Evolutionary conservation across 306 rosid genomes (phyloP).

Genomic region (Aeschynomene evenia): DNA sequence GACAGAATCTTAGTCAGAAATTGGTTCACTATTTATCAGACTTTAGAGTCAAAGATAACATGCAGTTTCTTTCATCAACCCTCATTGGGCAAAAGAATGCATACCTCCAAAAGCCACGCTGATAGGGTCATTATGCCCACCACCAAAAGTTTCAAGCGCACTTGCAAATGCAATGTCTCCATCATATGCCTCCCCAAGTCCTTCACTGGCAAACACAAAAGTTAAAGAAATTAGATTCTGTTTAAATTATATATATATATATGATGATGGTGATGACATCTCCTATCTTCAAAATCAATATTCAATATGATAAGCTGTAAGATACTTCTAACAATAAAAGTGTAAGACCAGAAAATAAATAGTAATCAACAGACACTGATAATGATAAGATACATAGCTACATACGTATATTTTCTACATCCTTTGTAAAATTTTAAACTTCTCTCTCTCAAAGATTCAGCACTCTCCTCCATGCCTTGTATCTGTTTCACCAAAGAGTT

Average conservation of each 20-base stretch:
- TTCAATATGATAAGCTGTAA: not conserved
- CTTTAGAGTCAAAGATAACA: conserved; percentile 17
- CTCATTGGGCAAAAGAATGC: not conserved
- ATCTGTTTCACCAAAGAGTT: conserved; percentile 63
- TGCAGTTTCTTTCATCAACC: not conserved
- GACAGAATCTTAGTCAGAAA: conserved; percentile 32
- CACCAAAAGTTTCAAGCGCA: conserved; percentile 92
- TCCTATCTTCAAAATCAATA: conserved; percentile 31
- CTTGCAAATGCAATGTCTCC: conserved; percentile 99
- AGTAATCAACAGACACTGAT: not conserved
- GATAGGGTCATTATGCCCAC: conserved; percentile 98
- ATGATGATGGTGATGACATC: not conserved
- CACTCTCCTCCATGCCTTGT: conserved; percentile 96
- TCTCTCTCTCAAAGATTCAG: conserved; percentile 93
- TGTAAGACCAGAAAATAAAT: not conserved
- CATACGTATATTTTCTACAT: conserved; percentile 99
- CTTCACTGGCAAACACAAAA: conserved; percentile 66
- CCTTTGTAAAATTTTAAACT: conserved; percentile 93
- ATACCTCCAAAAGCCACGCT: conserved; percentile 99
- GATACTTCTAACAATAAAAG: conserved; percentile 24
- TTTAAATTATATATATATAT: not conserved
- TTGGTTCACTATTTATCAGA: conserved; percentile 3
- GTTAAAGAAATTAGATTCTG: conserved; percentile 36
- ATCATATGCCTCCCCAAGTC: conserved; percentile 98
- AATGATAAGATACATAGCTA: conserved; percentile 17